Conservation (phyloP, 73 alveolate species). For the Blepharisma stoltei region DNA sequence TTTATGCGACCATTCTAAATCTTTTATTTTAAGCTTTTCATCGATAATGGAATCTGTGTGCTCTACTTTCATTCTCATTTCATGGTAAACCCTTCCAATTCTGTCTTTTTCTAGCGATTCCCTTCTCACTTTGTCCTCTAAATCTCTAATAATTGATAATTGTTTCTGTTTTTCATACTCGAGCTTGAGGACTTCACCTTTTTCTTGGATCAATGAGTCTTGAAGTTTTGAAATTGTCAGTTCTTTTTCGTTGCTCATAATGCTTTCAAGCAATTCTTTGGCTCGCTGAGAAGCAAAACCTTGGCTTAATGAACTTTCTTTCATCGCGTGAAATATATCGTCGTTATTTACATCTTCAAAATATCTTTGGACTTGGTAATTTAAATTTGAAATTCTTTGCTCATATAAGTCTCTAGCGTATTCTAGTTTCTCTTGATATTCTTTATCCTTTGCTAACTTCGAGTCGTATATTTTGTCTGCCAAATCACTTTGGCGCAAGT, state of each 20-base stretch:
- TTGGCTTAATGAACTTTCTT: background rate
- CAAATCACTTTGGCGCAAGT: too few relatives aligned
- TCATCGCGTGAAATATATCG: constrained; percentile 4
- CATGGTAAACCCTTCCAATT: too few relatives aligned
- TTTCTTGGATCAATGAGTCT: background rate
- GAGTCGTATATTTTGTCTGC: too few relatives aligned
- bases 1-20: too few relatives aligned
- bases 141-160: background rate
- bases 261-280: background rate
- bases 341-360: background rate
- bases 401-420: background rate
- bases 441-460: too few relatives aligned
- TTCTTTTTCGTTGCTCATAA: constrained; percentile 14
- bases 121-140: background rate
- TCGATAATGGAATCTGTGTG: too few relatives aligned
- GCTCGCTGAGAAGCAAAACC: constrained; percentile 16
- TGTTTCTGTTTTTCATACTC: background rate
- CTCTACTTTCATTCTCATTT: too few relatives aligned
- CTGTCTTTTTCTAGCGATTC: too few relatives aligned
- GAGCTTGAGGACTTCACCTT: background rate
- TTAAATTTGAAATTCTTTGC: background rate
- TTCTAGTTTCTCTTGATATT: too few relatives aligned
- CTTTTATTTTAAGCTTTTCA: too few relatives aligned
- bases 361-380: background rate
- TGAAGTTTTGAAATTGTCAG: background rate